Evolutionary conservation across 768 basidiomycete genomes (phyloP).

Genomic region (Hericium alpestre): DNA sequence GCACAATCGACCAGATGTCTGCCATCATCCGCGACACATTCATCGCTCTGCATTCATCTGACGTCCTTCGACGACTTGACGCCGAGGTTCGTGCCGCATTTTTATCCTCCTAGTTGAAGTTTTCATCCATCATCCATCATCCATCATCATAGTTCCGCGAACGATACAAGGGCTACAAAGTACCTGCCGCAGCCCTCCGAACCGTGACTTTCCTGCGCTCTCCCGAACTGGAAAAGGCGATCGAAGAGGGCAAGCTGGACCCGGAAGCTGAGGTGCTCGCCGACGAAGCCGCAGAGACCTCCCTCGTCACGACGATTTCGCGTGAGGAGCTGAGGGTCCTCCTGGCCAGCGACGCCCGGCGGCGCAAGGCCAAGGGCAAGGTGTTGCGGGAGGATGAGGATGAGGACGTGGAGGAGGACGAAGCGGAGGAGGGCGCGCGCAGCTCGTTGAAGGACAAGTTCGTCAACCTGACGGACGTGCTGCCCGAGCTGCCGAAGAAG

Average conservation of each 20-base stretch:
- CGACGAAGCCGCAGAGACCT: too few species aligned
- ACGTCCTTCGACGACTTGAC: conserved; percentile 64
- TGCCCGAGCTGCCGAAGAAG: conserved; percentile 77
- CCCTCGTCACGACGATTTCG: conserved; percentile 1
- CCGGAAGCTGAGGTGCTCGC: background rate
- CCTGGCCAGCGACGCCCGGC: background rate
- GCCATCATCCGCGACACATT: conserved; percentile 86
- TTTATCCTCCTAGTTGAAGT: background rate
- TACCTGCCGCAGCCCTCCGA: conserved; percentile 46
- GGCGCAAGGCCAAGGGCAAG: background rate
- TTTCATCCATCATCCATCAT: background rate
- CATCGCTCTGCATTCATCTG: conserved; percentile 81
- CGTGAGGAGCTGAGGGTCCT: conserved; percentile 17
- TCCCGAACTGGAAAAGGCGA: conserved; percentile 27
- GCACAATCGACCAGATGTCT: conserved; percentile 80
- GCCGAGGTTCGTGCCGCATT: conserved; percentile 50
- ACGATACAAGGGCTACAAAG: conserved; percentile 41
- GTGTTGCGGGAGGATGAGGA: background rate
- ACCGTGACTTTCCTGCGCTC: conserved; percentile 14
- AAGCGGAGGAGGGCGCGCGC: background rate
- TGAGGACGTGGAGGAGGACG: conserved; percentile 6
- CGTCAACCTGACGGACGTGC: conserved; percentile 58
- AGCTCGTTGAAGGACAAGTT: conserved; percentile 39
- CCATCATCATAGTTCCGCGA: conserved; percentile 9
- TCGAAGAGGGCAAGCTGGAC: background rate